Conservation (phyloP, 768 basidiomycete genomes). For the Leccinum obscurum region DNA sequence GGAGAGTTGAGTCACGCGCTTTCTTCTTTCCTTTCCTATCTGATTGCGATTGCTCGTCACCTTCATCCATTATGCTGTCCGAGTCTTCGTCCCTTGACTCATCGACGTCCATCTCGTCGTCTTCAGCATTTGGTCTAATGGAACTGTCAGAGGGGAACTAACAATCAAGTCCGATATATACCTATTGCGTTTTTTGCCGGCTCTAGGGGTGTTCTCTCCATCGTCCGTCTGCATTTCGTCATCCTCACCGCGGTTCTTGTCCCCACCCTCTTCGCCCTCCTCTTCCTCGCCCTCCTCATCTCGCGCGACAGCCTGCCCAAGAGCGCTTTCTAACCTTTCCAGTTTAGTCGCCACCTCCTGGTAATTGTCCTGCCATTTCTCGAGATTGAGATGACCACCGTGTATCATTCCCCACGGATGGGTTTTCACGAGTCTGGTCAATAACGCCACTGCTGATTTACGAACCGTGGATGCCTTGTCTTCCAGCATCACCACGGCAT, state of each 20-base stretch:
- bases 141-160: conserved; percentile 11
- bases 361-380: conserved; percentile 76
- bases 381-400: conserved; percentile 74
- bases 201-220: conserved; percentile 22
- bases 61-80: conserved; percentile 40
- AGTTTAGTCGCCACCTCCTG: conserved; percentile 60
- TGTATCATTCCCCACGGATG: conserved; percentile 88
- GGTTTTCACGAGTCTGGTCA: conserved; percentile 74
- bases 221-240: conserved; percentile 34
- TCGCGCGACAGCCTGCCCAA: conserved; percentile 64
- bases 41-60: conserved; percentile 32
- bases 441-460: conserved; percentile 74
- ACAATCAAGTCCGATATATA: background rate
- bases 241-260: conserved; percentile 34
- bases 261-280: conserved; percentile 38
- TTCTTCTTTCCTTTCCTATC: conserved; percentile 48
- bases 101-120: conserved; percentile 61
- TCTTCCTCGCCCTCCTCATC: conserved; percentile 36
- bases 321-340: conserved; percentile 62
- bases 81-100: conserved; percentile 37
- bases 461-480: conserved; percentile 92
- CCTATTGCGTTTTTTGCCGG: conserved; percentile 37
- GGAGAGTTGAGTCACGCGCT: conserved; percentile 60
- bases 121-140: conserved; percentile 25
- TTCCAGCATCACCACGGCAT: conserved; percentile 78